A percentile compares a stretch with the other conserved stretches of the same genome.
Conservation (phyloP, 495 filamentous ascomycete species). For the Cercophora sp. region DNA sequence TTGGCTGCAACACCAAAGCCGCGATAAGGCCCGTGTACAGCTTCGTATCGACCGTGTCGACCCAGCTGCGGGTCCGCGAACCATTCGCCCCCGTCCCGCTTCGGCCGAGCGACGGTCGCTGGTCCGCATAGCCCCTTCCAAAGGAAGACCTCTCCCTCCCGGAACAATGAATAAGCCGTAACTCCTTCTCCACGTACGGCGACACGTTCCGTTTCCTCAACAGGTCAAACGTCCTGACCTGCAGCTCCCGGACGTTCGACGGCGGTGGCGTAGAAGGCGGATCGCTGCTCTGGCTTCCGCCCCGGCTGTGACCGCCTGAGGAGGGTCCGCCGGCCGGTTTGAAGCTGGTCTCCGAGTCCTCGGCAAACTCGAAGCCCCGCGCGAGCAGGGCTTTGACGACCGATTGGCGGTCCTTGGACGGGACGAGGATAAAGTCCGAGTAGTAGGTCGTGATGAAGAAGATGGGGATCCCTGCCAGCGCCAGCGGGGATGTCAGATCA, state of each 20-base stretch:
- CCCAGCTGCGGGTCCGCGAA: conserved; percentile 32
- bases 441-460: conserved; percentile 99
- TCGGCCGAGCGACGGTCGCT: conserved; percentile 15
- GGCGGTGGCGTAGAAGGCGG: conserved; percentile 72
- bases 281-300: conserved; percentile 39
- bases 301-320: conserved; percentile 41
- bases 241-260: conserved; percentile 70
- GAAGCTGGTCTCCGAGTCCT: conserved; percentile 61
- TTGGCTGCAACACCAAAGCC: conserved; percentile 67
- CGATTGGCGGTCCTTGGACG: conserved; percentile 61
- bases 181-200: conserved; percentile 62
- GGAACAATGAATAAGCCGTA: conserved; percentile 81
- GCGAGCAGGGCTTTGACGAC: conserved; percentile 75
- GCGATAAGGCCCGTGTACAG: conserved; percentile 65
- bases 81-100: conserved; percentile 13
- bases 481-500: conserved; percentile 86
- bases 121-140: conserved; percentile 26
- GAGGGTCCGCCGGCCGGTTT: conserved; percentile 53
- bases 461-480: conserved; percentile 88
- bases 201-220: conserved; percentile 69
- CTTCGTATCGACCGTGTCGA: conserved; percentile 53
- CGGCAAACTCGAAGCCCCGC: conserved; percentile 74
- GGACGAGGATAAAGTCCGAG: conserved; percentile 93
- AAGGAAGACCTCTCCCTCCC: conserved; percentile 42
- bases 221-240: conserved; percentile 73